A percentile compares a stretch with the other conserved stretches of the same genome.
phyloP scores from a whole-genome alignment of 352 stramenopile species.

The Globisporangium barbulae region DNA sequence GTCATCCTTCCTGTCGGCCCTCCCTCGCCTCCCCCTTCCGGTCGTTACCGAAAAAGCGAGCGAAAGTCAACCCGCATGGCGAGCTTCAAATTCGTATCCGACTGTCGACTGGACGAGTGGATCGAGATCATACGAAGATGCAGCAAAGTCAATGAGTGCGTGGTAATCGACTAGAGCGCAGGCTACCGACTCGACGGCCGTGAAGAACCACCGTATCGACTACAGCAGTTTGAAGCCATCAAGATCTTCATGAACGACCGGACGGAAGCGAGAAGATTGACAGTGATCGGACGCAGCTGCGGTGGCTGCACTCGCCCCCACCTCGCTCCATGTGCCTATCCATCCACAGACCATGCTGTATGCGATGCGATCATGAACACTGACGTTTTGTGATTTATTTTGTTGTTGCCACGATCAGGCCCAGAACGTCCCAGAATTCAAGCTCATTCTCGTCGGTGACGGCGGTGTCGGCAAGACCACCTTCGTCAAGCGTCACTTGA shows the following conservation, averaged over 20 bases:
- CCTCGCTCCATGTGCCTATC: background rate
- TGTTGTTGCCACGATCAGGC: constrained; percentile 21
- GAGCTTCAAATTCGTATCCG: background rate
- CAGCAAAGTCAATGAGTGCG: background rate
- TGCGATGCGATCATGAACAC: background rate
- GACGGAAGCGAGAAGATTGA: background rate
- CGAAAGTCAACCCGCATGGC: constrained; percentile 5
- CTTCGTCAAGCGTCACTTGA: constrained; percentile 99
- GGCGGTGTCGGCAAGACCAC: constrained; percentile 99
- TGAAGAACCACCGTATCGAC: background rate
- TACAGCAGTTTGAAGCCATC: background rate
- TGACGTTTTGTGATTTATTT: background rate
- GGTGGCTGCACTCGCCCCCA: background rate
- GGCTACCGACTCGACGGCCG: background rate
- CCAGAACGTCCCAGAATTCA: constrained; percentile 97
- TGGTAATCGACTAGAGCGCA: background rate
- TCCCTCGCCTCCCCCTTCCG: background rate
- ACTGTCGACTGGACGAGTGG: background rate
- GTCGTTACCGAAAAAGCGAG: background rate
- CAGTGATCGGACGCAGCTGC: background rate
- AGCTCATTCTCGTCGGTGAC: constrained; percentile 99
- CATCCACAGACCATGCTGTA: background rate
- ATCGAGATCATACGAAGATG: background rate
- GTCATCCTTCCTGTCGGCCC: background rate
- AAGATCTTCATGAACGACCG: background rate